Base-by-base conservation (phyloP, 352 stramenopile species). In the Phytophthora idaei region DNA sequence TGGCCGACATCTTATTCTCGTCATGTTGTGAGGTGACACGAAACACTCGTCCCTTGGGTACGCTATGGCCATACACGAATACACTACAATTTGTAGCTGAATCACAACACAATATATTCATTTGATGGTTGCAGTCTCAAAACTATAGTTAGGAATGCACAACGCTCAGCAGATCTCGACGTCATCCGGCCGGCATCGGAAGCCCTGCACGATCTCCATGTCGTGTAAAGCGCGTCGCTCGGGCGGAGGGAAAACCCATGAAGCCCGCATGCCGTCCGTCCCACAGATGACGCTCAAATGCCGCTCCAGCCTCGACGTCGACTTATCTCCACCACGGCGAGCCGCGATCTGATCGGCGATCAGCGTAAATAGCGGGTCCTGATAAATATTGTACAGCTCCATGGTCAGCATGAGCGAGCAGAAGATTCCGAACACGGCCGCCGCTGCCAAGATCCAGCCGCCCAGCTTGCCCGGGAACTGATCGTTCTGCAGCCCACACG, bases 31-130 rank as follows among this genome's bases (percentile, higher is more conserved):
- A 21, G 95, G 71, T 95, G 88, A 27, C 82, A 82, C 1, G 88
- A 87, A 15, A 87, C 81, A 57, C 76, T 93, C 25, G 87, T 95
- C 37, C 88, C 87, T 57, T 92, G 84, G 21, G 95, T 67, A 1
- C 87, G 27, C 70, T 82, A 71, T 96, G 89, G 46, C 81, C 90
- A 66, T 91, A 92, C 34, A 96, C 46, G 71, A 90, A 96, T 21
- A 21, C 21, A 21, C 21, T 21, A 21, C 21, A 21, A 21, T 21
- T 21, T 21, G 21, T 21, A 21, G 21, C 21, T 21, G 21, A 21
- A 21, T 21, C 21, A 21, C 21, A 21, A 21, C 21, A 21, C 21
- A 21, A 21, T 21, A 21, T 21, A 21, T 21, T 21, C 21, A 21
- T 21, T 21, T 21, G 21, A 21, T 21, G 21, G 21, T 21, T 21